These are phyloP conservation scores for Tolypocladium tundrense DNA, from an alignment of 2,329 filamentous ascomycete species.

Conservation along the genomic window DNA sequence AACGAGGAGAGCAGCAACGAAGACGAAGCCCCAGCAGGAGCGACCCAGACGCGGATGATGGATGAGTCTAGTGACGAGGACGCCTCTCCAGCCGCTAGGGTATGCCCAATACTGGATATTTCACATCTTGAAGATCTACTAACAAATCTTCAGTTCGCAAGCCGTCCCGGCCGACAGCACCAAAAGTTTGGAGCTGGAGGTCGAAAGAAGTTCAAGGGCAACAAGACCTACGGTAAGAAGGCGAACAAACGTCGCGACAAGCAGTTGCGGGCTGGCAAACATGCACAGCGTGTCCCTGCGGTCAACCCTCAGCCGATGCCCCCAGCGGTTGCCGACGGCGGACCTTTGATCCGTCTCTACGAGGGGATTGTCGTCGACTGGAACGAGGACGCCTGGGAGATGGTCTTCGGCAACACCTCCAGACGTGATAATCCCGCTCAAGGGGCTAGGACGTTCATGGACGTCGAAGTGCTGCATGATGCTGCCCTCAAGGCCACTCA, in stretches of 20 bases:
- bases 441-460: constrained; percentile 48
- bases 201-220: constrained; percentile 36
- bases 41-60: constrained; percentile 41
- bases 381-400: constrained; percentile 58
- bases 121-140: not conserved
- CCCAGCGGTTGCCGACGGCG: constrained; percentile 33
- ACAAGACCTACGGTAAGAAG: constrained; percentile 38
- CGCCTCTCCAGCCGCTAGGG: constrained; percentile 13
- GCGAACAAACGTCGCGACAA: constrained; percentile 37
- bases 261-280: constrained; percentile 26
- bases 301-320: constrained; percentile 26
- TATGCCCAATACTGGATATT: constrained; percentile 8
- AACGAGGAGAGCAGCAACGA: constrained; percentile 45
- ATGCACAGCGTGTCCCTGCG: constrained; percentile 19
- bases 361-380: constrained; percentile 87
- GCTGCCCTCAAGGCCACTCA: constrained; percentile 56
- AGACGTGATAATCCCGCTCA: constrained; percentile 31
- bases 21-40: constrained; percentile 24
- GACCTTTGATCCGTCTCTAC: constrained; percentile 64
- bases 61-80: constrained; percentile 51
- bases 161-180: constrained; percentile 9
- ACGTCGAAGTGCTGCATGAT: constrained; percentile 45
- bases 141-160: constrained; percentile 7
- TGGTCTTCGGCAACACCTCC: constrained; percentile 50
- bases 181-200: constrained; percentile 20